Base-by-base conservation (phyloP, 768 basidiomycete genomes). In the Lanmaoa pseudosensibilis region DNA sequence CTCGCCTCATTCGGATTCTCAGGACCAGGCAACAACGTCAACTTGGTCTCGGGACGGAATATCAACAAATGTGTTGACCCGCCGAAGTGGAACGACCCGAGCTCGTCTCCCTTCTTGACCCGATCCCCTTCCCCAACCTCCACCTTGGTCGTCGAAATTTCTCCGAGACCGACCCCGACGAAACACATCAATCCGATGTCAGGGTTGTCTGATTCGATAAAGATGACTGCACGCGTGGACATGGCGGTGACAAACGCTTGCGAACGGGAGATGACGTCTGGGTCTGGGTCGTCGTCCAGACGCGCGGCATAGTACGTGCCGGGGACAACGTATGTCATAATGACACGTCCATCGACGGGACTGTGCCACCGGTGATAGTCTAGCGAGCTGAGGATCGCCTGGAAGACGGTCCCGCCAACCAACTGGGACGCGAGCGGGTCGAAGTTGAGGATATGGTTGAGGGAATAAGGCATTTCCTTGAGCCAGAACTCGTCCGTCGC, bases 11-110 rank as follows among this genome's bases (percentile, higher is more conserved):
- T n/a, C 2, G 54, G 23, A 21, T 46, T 27, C 3, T 52, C 27
- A 2, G 60, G 46, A 37, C 58, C 63, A 18, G 60, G 55, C 45
- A 63, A 39, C 45, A 67, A 25, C 41, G 46, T 66, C 55, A 69
- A 15, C 52, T 52, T 43, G 40, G 68, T 68, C 51, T 73, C 59
- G 18, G 69, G 67, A 32, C 73, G 54, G 72, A 85, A 85, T 18
- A 83, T 55, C 46, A 80, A 57, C 54, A 75, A 69, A 55, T 81
- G 75, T 1, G 80, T 77, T 21, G 81, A 86, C 3, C 84, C 84
- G 2, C 83, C 83, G 69, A 85, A 85, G 62, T 85, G 84, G 76
- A 87, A 83, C 72, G 76, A 79, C 56, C 86, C 86, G 0, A 84
- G 56, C 64, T 85, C 69, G 30, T 86, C 80, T 2, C 87, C 85